phyloP scores from a whole-genome alignment of 148 eudicot genomes.

The Amaranthus hypochondriacus region DNA sequence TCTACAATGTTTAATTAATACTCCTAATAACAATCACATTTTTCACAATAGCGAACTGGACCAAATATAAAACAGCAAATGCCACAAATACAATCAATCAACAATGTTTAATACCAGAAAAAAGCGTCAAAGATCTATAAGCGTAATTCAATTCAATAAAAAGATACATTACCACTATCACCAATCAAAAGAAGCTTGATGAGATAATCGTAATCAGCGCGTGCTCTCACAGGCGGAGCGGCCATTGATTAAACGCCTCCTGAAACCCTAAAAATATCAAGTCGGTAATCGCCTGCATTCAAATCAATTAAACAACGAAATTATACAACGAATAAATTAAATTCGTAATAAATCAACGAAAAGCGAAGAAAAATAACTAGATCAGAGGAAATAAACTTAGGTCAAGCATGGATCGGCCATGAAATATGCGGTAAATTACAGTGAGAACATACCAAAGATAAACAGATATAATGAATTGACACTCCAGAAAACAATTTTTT shows the following conservation, averaged over 20 bases:
- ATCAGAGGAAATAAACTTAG: slow-evolving; percentile 16
- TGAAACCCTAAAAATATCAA: slow-evolving; percentile 24
- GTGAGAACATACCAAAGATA: background rate
- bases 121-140: slow-evolving; percentile 14
- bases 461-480: background rate
- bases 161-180: slow-evolving; percentile 61
- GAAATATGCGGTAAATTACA: background rate
- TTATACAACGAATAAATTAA: slow-evolving; percentile 9
- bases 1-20: no score
- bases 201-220: slow-evolving; percentile 94
- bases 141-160: background rate
- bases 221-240: slow-evolving; percentile 90
- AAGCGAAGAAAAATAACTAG: slow-evolving; percentile 7
- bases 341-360: background rate
- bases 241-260: slow-evolving; percentile 51
- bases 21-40: background rate
- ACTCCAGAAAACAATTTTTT: background rate
- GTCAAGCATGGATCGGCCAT: slow-evolving; percentile 14
- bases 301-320: slow-evolving; percentile 7
- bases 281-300: slow-evolving; percentile 1
- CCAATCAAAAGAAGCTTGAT: slow-evolving; percentile 87
- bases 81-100: background rate
- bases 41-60: slow-evolving; percentile 9
- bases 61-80: background rate
- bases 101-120: background rate